Percentiles rank a stretch among this genome's conserved stretches.
phyloP scores from a whole-genome alignment of 495 filamentous ascomycete genomes.

The Rusavskia elegans region DNA sequence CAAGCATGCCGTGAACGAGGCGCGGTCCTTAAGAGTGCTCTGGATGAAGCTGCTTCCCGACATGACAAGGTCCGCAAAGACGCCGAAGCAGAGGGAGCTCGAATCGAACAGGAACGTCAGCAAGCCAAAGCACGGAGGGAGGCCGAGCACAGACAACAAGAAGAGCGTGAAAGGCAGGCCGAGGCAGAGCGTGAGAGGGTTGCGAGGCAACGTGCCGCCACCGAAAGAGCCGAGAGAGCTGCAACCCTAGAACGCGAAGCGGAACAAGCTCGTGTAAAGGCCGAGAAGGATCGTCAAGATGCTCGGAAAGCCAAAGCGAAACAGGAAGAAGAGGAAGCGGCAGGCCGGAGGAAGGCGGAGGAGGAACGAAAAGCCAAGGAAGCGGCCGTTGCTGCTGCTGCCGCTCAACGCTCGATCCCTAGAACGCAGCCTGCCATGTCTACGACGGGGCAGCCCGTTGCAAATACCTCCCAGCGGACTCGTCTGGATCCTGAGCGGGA shows the following conservation, averaged over 20 bases:
- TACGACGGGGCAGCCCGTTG: constrained; percentile 7
- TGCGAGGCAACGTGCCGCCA: constrained; percentile 11
- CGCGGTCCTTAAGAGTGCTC: constrained; percentile 38
- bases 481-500: constrained; percentile 19
- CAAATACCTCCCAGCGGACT: constrained; percentile 4
- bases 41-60: constrained; percentile 43
- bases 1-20: constrained; percentile 26
- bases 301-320: constrained; percentile 18
- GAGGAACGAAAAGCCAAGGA: constrained; percentile 11
- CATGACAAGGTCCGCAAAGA: constrained; percentile 48
- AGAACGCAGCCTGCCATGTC: constrained; percentile 6
- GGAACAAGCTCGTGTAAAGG: constrained; percentile 15
- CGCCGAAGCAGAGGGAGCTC: constrained; percentile 33
- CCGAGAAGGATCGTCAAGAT: constrained; percentile 6
- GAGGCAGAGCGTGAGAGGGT: constrained; percentile 23
- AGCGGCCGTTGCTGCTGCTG: constrained; percentile 16
- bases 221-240: constrained; percentile 14
- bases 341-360: constrained; percentile 18
- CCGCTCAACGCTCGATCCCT: not conserved
- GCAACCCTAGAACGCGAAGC: constrained; percentile 15
- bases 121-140: constrained; percentile 12
- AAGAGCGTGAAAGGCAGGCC: constrained; percentile 23
- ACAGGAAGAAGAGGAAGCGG: constrained; percentile 22
- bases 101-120: constrained; percentile 17
- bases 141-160: constrained; percentile 35